Percentiles rank a stretch among this genome's conserved stretches.
These are phyloP conservation scores for Ananas comosus DNA, from an alignment of 176 grass and related monocot species.

Conservation along the genomic window DNA sequence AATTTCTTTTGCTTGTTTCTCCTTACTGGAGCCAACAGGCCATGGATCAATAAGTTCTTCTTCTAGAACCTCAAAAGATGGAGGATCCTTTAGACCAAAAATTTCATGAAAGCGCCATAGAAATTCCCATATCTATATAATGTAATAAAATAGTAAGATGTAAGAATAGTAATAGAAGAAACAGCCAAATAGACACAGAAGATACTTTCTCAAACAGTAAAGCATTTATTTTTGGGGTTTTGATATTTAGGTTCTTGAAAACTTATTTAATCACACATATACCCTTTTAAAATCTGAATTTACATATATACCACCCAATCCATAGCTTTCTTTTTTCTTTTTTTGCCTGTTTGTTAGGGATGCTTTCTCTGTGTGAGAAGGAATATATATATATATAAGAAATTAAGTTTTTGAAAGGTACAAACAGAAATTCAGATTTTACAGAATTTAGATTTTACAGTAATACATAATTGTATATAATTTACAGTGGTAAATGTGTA, in stretches of 20 bases:
- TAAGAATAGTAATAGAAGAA: conserved; percentile 23
- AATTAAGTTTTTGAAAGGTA: too few species aligned
- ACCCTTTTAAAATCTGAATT: too few species aligned
- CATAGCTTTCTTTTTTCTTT: too few species aligned
- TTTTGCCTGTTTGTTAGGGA: too few species aligned
- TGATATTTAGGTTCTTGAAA: too few species aligned
- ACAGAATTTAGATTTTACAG: too few species aligned
- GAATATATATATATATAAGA: too few species aligned
- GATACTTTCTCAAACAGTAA: conserved; percentile 16
- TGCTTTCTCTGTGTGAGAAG: too few species aligned
- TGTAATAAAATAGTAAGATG: conserved; percentile 12
- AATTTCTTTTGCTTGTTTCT: conserved; percentile 28
- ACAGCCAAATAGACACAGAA: conserved; percentile 24
- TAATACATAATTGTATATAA: too few species aligned
- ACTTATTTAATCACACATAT: too few species aligned
- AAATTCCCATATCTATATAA: conserved; percentile 84
- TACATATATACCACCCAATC: too few species aligned
- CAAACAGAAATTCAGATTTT: too few species aligned
- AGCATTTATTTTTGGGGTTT: neutral
- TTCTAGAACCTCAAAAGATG: conserved; percentile 80
- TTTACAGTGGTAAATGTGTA: neutral
- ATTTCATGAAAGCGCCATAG: conserved; percentile 66
- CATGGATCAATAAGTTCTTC: conserved; percentile 94
- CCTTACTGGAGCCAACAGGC: conserved; percentile 48
- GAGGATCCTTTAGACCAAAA: conserved; percentile 67